Evolutionary conservation across 805 yeast genomes (phyloP), one percentile per base, ranked within the genome.

Genomic region (Candida xyloterini): DNA sequence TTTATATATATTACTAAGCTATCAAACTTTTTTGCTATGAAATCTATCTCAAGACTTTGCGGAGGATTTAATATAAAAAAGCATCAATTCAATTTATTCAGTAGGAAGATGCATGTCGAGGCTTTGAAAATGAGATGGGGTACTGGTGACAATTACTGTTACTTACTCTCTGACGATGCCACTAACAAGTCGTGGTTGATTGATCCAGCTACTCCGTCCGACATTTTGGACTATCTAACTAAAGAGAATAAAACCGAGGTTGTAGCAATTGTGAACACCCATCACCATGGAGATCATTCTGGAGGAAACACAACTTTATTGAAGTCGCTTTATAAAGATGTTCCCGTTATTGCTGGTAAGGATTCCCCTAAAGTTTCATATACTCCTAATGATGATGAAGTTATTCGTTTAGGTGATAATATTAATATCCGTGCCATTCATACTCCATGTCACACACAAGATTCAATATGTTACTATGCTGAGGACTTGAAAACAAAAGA

Each of bases 401-500:
- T 68, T 14, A 68, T 84, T 44, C 70, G 72, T 44, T 65, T 89
- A 43, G 96, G 96, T 4, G 66, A 70, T 28, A 60, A 73, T 46
- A 57, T 91, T 35, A 70, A 76, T 13, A 75, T 90, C 35, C 79
- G 81, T 2, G 95, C 96, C 1, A 68, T 91, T 27, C 91, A 91
- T 63, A 93, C 99, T 0, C 99, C 99, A 4, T 93, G 99, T 59
- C 99, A 93, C 62, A 93, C 99, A 0, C 93, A 84, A 63, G 99
- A 93, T 63, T 87, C 96, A 3, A 85, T 93, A 44, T 91, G 98
- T 57, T 93, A 88, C 63, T 84, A 63, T 52, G 88, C 76, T 0
- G 67, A 68, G 33, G 98, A 91, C 58, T 51, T 59, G n/a, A 58
- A 61, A 25, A 77, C 89, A 1, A 73, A 70, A 24, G 78, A 88